Evolutionary conservation across 306 rosid species (phyloP).

Genomic region (Adenanthera pavonina): DNA sequence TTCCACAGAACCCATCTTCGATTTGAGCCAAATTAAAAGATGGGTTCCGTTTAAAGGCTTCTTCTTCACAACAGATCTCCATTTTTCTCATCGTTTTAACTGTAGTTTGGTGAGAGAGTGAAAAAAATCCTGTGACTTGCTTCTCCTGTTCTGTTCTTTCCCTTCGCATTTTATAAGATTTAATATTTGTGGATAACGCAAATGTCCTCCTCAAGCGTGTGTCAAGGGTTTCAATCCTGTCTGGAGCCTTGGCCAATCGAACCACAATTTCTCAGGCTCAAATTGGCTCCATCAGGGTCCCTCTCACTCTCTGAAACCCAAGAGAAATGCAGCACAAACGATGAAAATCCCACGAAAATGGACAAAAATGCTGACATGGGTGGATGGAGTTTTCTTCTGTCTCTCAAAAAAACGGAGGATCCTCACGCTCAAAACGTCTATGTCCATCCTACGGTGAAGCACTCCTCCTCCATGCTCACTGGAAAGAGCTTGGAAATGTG

Average conservation of each 20-base stretch:
- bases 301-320: conserved; percentile 10
- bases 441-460: conserved; percentile 64
- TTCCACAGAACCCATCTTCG: conserved; percentile 29
- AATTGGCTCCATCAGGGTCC: conserved; percentile 52
- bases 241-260: conserved; percentile 51
- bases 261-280: conserved; percentile 55
- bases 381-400: conserved; percentile 61
- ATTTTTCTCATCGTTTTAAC: conserved; percentile 16
- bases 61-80: conserved; percentile 36
- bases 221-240: conserved; percentile 63
- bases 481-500: conserved; percentile 82
- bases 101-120: not conserved
- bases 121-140: conserved; percentile 36
- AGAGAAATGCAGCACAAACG: conserved; percentile 9
- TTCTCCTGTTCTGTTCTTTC: conserved; percentile 31
- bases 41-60: conserved; percentile 23
- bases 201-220: conserved; percentile 58
- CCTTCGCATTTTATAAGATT: conserved; percentile 25
- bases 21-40: conserved; percentile 33
- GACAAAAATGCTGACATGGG: not conserved
- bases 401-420: conserved; percentile 46
- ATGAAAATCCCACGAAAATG: conserved; percentile 27
- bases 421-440: conserved; percentile 45
- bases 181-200: conserved; percentile 26
- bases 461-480: conserved; percentile 61